A percentile compares a stretch with the other conserved stretches of the same genome.
These are phyloP conservation scores for Vanrija humicola DNA, from an alignment of 1,284 basidiomycete species.

Conservation along the genomic window DNA sequence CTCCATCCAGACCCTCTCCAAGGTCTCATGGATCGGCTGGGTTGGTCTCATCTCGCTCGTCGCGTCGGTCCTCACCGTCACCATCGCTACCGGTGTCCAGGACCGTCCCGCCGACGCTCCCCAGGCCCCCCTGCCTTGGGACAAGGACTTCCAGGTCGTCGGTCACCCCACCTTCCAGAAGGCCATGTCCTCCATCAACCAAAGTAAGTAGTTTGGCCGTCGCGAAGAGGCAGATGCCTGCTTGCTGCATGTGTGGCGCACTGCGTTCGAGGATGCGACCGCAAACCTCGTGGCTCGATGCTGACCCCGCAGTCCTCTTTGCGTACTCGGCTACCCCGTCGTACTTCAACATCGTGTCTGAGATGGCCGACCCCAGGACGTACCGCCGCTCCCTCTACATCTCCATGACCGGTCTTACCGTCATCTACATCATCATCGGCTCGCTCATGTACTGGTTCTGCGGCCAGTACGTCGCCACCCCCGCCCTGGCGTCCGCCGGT, in stretches of 20 bases:
- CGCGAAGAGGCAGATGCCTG: too few species aligned
- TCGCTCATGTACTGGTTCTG: constrained; percentile 33
- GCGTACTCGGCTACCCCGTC: constrained; percentile 11
- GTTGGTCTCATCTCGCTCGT: constrained; percentile 32
- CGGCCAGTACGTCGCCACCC: constrained; percentile 26
- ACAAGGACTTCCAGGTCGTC: constrained; percentile 30
- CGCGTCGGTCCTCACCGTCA: constrained; percentile 31
- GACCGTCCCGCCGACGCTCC: constrained; percentile 44
- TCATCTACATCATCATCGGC: constrained; percentile 24
- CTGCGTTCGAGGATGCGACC: too few species aligned
- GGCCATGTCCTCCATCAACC: constrained; percentile 22
- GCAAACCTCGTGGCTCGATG: too few species aligned
- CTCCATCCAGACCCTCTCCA: constrained; percentile 33
- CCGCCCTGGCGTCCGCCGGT: constrained; percentile 32
- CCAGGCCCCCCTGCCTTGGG: constrained; percentile 24
- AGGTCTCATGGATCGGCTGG: constrained; percentile 40
- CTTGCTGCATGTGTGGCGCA: too few species aligned
- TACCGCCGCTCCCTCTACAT: constrained; percentile 20
- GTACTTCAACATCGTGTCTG: constrained; percentile 19
- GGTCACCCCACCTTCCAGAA: constrained; percentile 26
- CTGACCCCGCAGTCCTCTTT: constrained; percentile 9
- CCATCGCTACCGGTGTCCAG: constrained; percentile 39
- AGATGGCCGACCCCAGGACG: constrained; percentile 27
- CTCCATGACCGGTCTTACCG: constrained; percentile 19
- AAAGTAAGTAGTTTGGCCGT: too few species aligned